These are phyloP conservation scores for Pyrus communis DNA, from an alignment of 306 rosid species.

Conservation along the genomic window DNA sequence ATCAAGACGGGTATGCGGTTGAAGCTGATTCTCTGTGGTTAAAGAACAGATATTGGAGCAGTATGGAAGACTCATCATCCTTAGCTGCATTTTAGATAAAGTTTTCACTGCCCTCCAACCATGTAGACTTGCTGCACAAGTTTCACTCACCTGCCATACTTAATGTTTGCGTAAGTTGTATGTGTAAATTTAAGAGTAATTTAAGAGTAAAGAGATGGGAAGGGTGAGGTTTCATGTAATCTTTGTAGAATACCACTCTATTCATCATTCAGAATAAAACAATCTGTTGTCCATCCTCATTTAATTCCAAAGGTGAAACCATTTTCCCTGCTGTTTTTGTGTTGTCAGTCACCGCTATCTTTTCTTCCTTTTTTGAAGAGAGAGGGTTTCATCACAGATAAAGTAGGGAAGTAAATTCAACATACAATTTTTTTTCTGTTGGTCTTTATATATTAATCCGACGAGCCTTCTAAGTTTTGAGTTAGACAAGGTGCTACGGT, in stretches of 20 bases:
- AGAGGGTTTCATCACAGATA: neutral
- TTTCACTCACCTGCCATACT: neutral
- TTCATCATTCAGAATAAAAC: neutral
- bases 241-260: neutral
- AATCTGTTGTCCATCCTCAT: neutral
- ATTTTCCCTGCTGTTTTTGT: neutral
- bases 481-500: no score
- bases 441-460: no score
- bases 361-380: neutral
- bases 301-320: neutral
- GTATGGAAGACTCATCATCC: neutral
- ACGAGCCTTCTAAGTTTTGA: no score
- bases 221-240: neutral
- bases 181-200: neutral
- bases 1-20: constrained; percentile 57
- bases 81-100: neutral
- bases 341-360: neutral
- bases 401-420: neutral
- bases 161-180: neutral
- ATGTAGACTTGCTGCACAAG: neutral
- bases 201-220: neutral
- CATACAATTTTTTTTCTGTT: neutral
- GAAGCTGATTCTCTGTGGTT: constrained; percentile 60
- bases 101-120: neutral
- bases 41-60: constrained; percentile 41